Percentiles rank a stretch among this genome's conserved stretches.
phyloP scores from a whole-genome alignment of 2,329 filamentous ascomycete genomes.

The Xylariaceae sp. region DNA sequence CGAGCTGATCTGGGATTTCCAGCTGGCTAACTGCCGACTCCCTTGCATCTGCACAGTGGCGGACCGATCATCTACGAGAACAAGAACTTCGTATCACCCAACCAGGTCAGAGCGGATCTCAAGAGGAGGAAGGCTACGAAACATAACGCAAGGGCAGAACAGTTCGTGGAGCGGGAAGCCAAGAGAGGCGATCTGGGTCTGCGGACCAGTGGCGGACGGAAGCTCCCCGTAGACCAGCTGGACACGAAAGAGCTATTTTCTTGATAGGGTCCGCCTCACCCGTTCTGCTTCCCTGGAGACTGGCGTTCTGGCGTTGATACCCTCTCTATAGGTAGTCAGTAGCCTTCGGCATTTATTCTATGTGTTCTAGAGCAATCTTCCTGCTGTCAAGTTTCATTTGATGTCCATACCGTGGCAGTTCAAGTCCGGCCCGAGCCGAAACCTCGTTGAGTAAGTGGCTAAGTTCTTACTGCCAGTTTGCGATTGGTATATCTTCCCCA shows the following conservation, averaged over 20 bases:
- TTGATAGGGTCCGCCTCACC: no score
- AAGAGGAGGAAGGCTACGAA: constrained; percentile 66
- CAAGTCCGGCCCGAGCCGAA: no score
- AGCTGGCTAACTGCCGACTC: constrained; percentile 25
- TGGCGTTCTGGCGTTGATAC: constrained; percentile 22
- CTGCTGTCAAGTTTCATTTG: no score
- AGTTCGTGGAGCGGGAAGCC: constrained; percentile 60
- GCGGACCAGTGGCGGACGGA: constrained; percentile 55
- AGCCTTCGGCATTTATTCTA: constrained; percentile 1
- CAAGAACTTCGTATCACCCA: constrained; percentile 92
- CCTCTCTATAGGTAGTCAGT: constrained; percentile 6
- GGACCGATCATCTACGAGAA: constrained; percentile 98
- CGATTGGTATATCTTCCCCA: no score
- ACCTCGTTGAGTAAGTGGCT: no score
- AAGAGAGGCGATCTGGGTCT: constrained; percentile 75
- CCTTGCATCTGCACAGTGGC: no score
- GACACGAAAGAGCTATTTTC: constrained; percentile 73
- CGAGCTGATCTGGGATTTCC: not conserved
- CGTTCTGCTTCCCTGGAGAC: constrained; percentile 6
- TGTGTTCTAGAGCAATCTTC: not conserved
- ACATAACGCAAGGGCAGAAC: constrained; percentile 71
- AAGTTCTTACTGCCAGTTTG: no score
- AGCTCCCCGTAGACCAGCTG: constrained; percentile 58
- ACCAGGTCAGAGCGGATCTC: constrained; percentile 82
- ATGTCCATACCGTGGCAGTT: no score